Evolutionary conservation across 306 rosid genomes (phyloP).

Genomic region (Ormosia semicastrata): DNA sequence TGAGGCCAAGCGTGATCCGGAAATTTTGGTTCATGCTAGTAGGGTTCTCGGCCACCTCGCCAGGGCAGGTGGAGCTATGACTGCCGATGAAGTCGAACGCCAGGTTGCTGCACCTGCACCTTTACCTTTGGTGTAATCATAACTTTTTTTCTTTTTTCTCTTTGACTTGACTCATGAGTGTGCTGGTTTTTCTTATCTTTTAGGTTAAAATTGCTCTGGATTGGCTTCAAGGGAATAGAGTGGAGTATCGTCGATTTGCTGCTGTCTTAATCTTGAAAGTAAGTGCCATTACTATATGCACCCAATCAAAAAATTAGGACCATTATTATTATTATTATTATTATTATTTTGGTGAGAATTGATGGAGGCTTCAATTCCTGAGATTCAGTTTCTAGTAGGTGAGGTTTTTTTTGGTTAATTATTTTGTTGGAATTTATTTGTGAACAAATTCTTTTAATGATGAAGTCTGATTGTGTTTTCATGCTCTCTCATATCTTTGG

Average conservation of each 20-base stretch:
- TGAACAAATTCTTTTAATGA: background rate
- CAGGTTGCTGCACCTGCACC: constrained; percentile 53
- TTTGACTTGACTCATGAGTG: background rate
- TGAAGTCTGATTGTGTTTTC: background rate
- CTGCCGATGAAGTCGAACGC: constrained; percentile 95
- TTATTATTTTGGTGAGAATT: background rate
- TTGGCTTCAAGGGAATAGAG: constrained; percentile 86
- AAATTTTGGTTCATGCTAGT: constrained; percentile 84
- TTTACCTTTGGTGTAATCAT: background rate
- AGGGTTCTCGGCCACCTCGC: constrained; percentile 95
- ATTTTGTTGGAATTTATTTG: background rate
- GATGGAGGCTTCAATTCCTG: background rate
- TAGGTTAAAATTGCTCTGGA: constrained; percentile 86
- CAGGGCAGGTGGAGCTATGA: constrained; percentile 98
- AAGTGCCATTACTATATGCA: constrained; percentile 27
- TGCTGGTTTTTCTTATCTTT: constrained; percentile 17
- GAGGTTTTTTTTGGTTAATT: background rate
- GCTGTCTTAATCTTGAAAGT: constrained; percentile 95
- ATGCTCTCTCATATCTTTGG: constrained; percentile 11
- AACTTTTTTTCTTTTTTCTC: background rate
- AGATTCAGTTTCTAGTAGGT: background rate
- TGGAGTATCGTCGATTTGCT: constrained; percentile 92
- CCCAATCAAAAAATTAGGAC: too few relatives aligned
- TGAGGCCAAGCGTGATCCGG: constrained; percentile 88
- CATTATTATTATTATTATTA: background rate